Evolutionary conservation across 164 flowering plant species (phyloP).

Genomic region (Dillenia suffruticosa): DNA sequence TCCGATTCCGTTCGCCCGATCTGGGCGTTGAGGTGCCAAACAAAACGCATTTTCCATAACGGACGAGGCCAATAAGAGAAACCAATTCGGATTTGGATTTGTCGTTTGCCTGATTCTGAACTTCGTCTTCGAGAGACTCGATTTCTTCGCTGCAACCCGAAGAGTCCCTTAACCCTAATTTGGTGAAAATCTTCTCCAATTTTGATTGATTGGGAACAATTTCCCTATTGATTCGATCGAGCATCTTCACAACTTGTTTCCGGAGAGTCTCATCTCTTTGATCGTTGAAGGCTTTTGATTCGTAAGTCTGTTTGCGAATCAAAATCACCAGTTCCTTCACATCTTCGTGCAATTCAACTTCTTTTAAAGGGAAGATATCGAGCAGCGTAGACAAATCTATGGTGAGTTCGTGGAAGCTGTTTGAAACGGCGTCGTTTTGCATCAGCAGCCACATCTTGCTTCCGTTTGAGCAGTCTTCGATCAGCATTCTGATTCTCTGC

Average conservation of each 20-base stretch:
- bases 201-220: constrained; percentile 47
- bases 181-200: constrained; percentile 32
- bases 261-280: constrained; percentile 34
- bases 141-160: constrained; percentile 59
- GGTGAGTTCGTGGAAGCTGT: constrained; percentile 47
- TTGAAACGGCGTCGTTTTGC: constrained; percentile 36
- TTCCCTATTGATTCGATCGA: constrained; percentile 52
- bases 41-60: constrained; percentile 72
- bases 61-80: constrained; percentile 64
- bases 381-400: constrained; percentile 63
- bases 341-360: constrained; percentile 45
- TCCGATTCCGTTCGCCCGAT: constrained; percentile 6
- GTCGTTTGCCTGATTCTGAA: constrained; percentile 44
- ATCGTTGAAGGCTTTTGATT: constrained; percentile 26
- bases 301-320: constrained; percentile 46
- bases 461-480: constrained; percentile 47
- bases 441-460: constrained; percentile 60
- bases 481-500: constrained; percentile 46
- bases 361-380: constrained; percentile 56
- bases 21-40: constrained; percentile 53
- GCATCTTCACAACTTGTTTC: constrained; percentile 26
- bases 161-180: constrained; percentile 39
- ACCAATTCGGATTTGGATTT: constrained; percentile 32
- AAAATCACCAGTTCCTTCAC: constrained; percentile 51
- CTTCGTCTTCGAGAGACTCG: constrained; percentile 63